These are phyloP conservation scores for Ganoderma meredithae DNA, from an alignment of 1,284 basidiomycete genomes.

Conservation along the genomic window DNA sequence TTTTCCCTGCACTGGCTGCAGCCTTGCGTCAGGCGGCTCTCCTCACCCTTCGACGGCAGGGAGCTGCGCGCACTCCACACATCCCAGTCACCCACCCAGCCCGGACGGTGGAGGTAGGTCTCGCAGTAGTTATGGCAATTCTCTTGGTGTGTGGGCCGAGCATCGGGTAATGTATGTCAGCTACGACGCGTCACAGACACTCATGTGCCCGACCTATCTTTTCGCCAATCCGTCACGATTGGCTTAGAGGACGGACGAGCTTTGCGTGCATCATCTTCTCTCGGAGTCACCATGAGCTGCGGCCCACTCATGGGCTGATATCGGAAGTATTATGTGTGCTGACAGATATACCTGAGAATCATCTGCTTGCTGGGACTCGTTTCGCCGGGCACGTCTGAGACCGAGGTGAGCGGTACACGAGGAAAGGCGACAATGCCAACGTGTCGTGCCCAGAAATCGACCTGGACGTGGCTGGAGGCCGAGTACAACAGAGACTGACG, in stretches of 20 bases:
- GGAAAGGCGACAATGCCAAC: background rate
- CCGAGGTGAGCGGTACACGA: constrained; percentile 9
- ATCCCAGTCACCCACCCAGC: constrained; percentile 6
- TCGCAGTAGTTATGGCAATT: constrained; percentile 9
- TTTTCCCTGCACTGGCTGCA: constrained; percentile 7
- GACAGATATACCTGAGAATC: constrained; percentile 18
- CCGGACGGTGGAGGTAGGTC: constrained; percentile 13
- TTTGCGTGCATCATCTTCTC: constrained; percentile 7
- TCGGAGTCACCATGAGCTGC: background rate
- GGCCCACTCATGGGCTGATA: constrained; percentile 23
- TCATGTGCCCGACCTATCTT: constrained; percentile 2
- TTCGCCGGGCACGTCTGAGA: constrained; percentile 20
- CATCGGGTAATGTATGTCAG: constrained; percentile 18
- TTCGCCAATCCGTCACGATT: constrained; percentile 25
- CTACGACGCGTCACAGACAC: constrained; percentile 22
- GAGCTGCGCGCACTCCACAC: constrained; percentile 15
- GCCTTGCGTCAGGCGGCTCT: constrained; percentile 11
- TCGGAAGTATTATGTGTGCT: constrained; percentile 30
- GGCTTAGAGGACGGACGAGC: constrained; percentile 22
- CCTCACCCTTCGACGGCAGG: constrained; percentile 4
- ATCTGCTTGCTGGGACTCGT: constrained; percentile 27
- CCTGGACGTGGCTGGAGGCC: background rate
- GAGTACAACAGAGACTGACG: background rate
- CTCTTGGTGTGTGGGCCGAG: constrained; percentile 15
- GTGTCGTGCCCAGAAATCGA: constrained; percentile 1